Evolutionary conservation across 176 grass and related monocot species (phyloP), one percentile per base, ranked within the genome.

Genomic region (Tuctoria greenei): DNA sequence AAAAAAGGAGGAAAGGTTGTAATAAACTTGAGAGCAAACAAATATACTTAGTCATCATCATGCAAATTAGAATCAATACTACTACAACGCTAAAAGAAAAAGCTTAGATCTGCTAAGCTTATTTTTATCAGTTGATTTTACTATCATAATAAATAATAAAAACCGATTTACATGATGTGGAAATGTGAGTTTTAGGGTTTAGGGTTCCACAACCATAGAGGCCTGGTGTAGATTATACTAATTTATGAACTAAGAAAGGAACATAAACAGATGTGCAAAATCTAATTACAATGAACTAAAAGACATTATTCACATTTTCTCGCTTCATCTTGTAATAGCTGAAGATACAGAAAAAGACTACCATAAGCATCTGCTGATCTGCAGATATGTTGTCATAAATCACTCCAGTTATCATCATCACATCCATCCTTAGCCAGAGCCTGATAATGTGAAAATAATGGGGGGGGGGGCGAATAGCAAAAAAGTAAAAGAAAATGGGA

Each of bases 341-440:
- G 72, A 82, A 95, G 82, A 69, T 88, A 86, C 74, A 91, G 60
- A 77, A 80, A 76, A 88, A 43, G 16, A 42, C 47, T 71, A 61
- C 36, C 60, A 70, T 66, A 79, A n/a, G n/a, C n/a, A n/a, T n/a
- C n/a, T n/a, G n/a, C 41, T 42, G 71, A 83, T 87, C 77, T 63
- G 20, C 35, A 82, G 56, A 82, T 81, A 49, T 63, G 51, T 60
- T 17, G 56, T 97, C 86, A 93, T 75, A 81, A 71, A 87, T 99
- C 96, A 37, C 96, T 99, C 96, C 96, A 99, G 57, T 56, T 90
- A 85, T 99, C 96, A 83, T 98, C 93, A 71, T 97, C 94, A 45
- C 94, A 83, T 31, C 91, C 90, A 74, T 97, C 95, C 20, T 99
- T 95, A 12, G 91, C 80, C 62, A 99, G 85, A 85, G 96, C 96